Conservation (phyloP, 2,329 filamentous ascomycete species). For the Hirsutella thompsonii region DNA sequence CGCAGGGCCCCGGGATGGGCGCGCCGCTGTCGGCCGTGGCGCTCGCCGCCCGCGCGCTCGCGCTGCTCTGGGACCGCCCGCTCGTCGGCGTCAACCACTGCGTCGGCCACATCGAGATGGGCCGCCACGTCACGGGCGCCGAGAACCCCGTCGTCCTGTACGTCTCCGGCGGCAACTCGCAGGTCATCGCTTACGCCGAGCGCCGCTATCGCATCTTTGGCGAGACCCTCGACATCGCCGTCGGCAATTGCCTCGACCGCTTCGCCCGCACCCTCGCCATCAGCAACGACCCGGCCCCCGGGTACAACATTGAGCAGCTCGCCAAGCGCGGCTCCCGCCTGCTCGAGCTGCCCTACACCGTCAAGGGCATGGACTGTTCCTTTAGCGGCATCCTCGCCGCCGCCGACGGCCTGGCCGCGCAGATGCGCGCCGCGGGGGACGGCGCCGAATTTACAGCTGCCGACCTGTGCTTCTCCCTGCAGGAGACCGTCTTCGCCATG, state of each 20-base stretch:
- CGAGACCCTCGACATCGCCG: conserved; percentile 92
- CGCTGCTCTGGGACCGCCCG: conserved; percentile 75
- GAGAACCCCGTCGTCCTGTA: conserved; percentile 90
- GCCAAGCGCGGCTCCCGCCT: conserved; percentile 62
- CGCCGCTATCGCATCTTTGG: conserved; percentile 96
- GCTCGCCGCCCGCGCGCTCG: conserved; percentile 68
- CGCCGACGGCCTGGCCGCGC: conserved; percentile 66
- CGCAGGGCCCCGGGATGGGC: conserved; percentile 94
- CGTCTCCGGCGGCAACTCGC: conserved; percentile 90
- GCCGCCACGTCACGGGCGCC: conserved; percentile 79
- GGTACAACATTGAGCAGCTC: conserved; percentile 95
- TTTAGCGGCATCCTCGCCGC: conserved; percentile 85
- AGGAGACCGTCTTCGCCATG: conserved; percentile 96
- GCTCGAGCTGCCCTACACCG: conserved; percentile 83
- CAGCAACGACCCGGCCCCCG: conserved; percentile 89
- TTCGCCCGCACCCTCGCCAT: conserved; percentile 88
- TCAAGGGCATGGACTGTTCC: conserved; percentile 98
- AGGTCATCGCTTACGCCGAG: conserved; percentile 93
- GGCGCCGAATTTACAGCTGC: conserved; percentile 56
- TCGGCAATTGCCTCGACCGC: conserved; percentile 92
- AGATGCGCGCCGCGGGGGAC: conserved; percentile 35
- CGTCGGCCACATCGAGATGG: conserved; percentile 98
- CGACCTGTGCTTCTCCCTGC: conserved; percentile 86
- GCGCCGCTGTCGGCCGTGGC: conserved; percentile 81
- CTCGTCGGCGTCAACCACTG: conserved; percentile 96